These are phyloP conservation scores for Sporisorium exsertum DNA, from an alignment of 1,284 basidiomycete species.

Conservation along the genomic window DNA sequence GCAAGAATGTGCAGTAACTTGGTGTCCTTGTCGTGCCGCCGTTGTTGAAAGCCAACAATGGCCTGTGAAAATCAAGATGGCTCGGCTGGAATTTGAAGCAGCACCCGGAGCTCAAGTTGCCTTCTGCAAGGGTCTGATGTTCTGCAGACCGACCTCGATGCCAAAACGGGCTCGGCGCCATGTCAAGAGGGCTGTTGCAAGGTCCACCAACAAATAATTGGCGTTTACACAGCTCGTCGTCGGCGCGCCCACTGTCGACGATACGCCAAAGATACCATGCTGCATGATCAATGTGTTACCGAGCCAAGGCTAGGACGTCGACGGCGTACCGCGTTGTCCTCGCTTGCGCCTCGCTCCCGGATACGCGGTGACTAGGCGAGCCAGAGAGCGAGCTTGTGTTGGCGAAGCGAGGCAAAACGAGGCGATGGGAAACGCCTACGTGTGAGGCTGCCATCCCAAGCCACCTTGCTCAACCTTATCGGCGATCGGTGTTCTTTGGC, in stretches of 20 bases:
- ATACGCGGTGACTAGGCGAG: conserved; percentile 8
- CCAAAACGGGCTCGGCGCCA: not conserved
- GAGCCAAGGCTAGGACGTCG: not conserved
- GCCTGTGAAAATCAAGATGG: too few species aligned
- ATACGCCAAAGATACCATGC: not conserved
- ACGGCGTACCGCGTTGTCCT: conserved; percentile 3
- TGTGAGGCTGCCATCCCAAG: conserved; percentile 1
- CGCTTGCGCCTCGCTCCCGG: not conserved
- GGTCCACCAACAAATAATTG: not conserved
- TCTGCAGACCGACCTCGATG: not conserved
- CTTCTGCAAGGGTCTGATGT: conserved; percentile 9
- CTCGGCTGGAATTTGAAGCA: too few species aligned
- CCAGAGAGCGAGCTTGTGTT: conserved; percentile 1
- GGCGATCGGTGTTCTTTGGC: not conserved
- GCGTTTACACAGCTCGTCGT: not conserved
- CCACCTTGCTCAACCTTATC: not conserved
- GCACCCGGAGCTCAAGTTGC: not conserved
- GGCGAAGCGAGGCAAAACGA: not conserved
- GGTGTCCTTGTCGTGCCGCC: too few species aligned
- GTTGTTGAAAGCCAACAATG: too few species aligned
- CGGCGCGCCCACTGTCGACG: not conserved
- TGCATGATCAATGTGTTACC: not conserved
- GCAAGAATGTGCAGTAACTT: too few species aligned
- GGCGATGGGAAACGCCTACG: not conserved
- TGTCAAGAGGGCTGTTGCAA: not conserved